Evolutionary conservation across 345 rosid species (phyloP).

Genomic region (Noccaea bulbosa): DNA sequence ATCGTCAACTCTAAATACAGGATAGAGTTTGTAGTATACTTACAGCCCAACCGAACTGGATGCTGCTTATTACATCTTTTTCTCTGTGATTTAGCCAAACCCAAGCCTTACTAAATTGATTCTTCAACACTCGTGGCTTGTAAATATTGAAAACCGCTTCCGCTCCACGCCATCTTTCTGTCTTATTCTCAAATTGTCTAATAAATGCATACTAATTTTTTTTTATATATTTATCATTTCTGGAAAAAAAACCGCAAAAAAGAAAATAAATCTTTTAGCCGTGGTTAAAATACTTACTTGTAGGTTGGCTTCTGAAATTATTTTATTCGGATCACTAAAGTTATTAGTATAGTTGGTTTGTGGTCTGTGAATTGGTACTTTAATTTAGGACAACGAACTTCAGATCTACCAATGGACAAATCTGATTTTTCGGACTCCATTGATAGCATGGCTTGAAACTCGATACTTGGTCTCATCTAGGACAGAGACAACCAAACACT

Average conservation of each 20-base stretch:
- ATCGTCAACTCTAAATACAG: too few relatives aligned
- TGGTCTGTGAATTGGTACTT: constrained; percentile 31
- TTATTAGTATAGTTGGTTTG: neutral
- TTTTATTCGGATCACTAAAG: neutral
- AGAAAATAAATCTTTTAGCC: neutral
- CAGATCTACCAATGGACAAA: neutral
- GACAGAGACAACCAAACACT: neutral
- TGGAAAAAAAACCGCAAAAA: neutral
- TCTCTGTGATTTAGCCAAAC: constrained; percentile 30
- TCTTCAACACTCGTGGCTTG: constrained; percentile 1
- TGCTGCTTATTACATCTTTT: constrained; percentile 1
- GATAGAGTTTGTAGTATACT: neutral
- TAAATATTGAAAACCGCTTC: constrained; percentile 13
- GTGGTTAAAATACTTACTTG: constrained; percentile 20
- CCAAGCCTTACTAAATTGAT: constrained; percentile 33
- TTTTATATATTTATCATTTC: too few relatives aligned
- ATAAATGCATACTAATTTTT: constrained; percentile 32
- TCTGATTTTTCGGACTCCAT: constrained; percentile 16
- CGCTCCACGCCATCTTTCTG: constrained; percentile 8
- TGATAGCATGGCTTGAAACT: constrained; percentile 20
- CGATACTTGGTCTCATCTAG: constrained; percentile 32
- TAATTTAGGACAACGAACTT: constrained; percentile 30
- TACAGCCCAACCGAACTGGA: constrained; percentile 37
- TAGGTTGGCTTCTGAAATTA: constrained; percentile 13
- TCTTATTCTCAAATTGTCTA: constrained; percentile 1